These are phyloP conservation scores for Malus domestica DNA, from an alignment of 306 rosid genomes.

Conservation along the genomic window ASM211411v1 NC_041804.1:6382001-6382500, in stretches of 20 bases:
- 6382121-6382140: constrained; percentile 60
- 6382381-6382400: constrained; percentile 85
- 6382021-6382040: constrained; percentile 58
- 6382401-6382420: constrained; percentile 40
- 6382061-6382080: constrained; percentile 76
- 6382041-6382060: constrained; percentile 60
- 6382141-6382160: constrained; percentile 72
- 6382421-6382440: constrained; percentile 52
- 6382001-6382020: constrained; percentile 55
- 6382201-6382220: constrained; percentile 54
- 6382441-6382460: constrained; percentile 45
- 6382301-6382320: constrained; percentile 84
- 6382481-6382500: constrained; percentile 81
- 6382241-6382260: constrained; percentile 59
- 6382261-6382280: constrained; percentile 46
- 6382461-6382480: constrained; percentile 67
- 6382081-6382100: constrained; percentile 57
- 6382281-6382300: constrained; percentile 62
- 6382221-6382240: constrained; percentile 65
- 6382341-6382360: constrained; percentile 77
- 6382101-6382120: constrained; percentile 60
- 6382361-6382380: constrained; percentile 57
- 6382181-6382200: constrained; percentile 72
- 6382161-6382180: constrained; percentile 38
- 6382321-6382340: constrained; percentile 40